phyloP scores from a whole-genome alignment of 805 yeast species.

The Zygosaccharomyces rouxii region DNA sequence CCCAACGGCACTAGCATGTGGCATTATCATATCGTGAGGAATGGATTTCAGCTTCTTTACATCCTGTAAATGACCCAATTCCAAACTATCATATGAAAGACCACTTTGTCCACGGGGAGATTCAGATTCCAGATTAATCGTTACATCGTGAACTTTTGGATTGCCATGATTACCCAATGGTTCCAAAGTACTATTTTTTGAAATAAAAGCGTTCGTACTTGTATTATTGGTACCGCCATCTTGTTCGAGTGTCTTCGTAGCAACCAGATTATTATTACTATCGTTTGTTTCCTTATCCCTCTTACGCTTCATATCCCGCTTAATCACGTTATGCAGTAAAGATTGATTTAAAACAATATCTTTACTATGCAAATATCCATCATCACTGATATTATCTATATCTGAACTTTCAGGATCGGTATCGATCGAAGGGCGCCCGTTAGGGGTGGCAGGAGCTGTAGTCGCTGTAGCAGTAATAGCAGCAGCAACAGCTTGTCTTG shows the following conservation, averaged over 20 bases:
- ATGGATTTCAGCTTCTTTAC: constrained; percentile 17
- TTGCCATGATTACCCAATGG: neutral
- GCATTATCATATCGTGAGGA: constrained; percentile 11
- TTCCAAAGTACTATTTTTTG: neutral
- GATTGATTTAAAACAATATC: constrained; percentile 23
- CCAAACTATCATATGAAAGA: constrained; percentile 13
- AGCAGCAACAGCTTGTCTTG: neutral
- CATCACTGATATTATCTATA: constrained; percentile 13
- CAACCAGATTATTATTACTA: neutral
- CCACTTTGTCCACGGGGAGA: neutral
- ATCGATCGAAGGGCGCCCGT: constrained; percentile 1
- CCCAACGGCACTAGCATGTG: constrained; percentile 5
- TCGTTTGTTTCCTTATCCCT: constrained; percentile 10
- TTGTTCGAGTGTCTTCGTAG: neutral
- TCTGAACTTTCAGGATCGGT: constrained; percentile 11
- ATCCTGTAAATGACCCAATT: constrained; percentile 11
- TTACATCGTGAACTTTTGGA: constrained; percentile 2
- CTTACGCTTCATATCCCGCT: constrained; percentile 25
- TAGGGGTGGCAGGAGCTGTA: neutral
- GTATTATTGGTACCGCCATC: neutral
- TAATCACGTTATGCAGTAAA: constrained; percentile 17
- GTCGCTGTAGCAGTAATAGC: neutral
- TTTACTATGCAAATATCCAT: constrained; percentile 19
- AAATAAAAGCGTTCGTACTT: neutral
- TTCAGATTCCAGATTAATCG: constrained; percentile 1